Conservation (phyloP, 768 basidiomycete species). For the Stropharia rugosoannulata region DNA sequence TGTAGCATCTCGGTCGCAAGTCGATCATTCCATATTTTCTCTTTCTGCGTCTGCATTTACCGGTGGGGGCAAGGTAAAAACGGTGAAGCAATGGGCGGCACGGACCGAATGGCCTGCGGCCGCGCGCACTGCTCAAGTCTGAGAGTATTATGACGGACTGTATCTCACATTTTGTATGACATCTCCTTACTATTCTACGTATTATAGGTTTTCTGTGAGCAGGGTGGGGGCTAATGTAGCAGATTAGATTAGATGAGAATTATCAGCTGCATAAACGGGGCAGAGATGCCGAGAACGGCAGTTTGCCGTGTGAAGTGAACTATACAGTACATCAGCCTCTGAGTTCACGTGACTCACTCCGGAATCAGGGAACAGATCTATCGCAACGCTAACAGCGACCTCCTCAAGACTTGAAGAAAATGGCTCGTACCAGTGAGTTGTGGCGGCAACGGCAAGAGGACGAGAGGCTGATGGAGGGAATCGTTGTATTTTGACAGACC, state of each 20-base stretch:
- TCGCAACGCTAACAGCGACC: constrained; percentile 32
- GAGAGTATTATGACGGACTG: constrained; percentile 12
- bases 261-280: constrained; percentile 19
- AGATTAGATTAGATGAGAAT: constrained; percentile 28
- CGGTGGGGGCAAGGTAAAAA: constrained; percentile 44
- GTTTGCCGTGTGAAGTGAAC: constrained; percentile 34
- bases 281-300: constrained; percentile 15
- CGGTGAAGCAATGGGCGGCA: constrained; percentile 48
- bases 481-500: constrained; percentile 46
- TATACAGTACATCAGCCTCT: constrained; percentile 62
- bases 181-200: constrained; percentile 14
- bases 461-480: constrained; percentile 13
- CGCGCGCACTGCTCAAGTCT: constrained; percentile 34
- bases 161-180: constrained; percentile 14
- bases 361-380: constrained; percentile 19
- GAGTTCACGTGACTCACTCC: constrained; percentile 32
- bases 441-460: neutral
- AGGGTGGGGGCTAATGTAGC: constrained; percentile 3
- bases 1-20: constrained; percentile 45
- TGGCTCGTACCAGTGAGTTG: constrained; percentile 78
- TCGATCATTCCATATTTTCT: constrained; percentile 31
- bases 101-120: constrained; percentile 32
- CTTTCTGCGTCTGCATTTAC: constrained; percentile 26
- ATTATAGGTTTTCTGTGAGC: constrained; percentile 11
- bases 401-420: constrained; percentile 64